phyloP scores from a whole-genome alignment of 495 filamentous ascomycete species.

The Penicillium silybi region DNA sequence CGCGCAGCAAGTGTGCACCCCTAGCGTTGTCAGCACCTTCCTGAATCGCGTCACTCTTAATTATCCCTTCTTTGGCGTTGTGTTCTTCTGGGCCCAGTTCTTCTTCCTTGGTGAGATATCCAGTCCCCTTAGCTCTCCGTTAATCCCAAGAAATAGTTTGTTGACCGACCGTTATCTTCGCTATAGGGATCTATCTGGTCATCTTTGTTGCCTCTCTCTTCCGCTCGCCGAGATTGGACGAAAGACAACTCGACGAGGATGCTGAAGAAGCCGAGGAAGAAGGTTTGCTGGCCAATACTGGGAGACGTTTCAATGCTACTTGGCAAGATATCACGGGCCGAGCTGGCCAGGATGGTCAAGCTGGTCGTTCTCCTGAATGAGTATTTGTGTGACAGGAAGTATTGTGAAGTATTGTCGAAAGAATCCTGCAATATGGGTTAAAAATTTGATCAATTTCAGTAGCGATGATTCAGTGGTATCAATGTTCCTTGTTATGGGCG shows the following conservation, averaged over 20 bases:
- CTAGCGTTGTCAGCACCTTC: constrained; percentile 85
- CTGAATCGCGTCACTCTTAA: constrained; percentile 91
- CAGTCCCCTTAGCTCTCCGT: neutral
- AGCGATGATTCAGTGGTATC: neutral
- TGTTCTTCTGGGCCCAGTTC: constrained; percentile 95
- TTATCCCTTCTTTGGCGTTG: constrained; percentile 91
- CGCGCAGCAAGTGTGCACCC: constrained; percentile 77
- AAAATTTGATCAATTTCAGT: neutral
- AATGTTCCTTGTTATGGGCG: neutral
- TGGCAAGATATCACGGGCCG: constrained; percentile 81
- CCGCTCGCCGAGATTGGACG: constrained; percentile 70
- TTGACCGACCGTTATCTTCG: neutral
- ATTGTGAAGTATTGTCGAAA: neutral
- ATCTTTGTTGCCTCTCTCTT: constrained; percentile 72
- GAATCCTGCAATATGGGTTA: neutral
- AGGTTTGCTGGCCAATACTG: constrained; percentile 76
- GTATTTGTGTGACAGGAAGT: neutral
- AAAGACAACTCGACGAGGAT: constrained; percentile 77
- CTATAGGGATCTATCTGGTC: constrained; percentile 65
- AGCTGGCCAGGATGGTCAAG: constrained; percentile 17
- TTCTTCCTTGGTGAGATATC: constrained; percentile 64
- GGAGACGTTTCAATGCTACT: constrained; percentile 73
- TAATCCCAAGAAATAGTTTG: neutral
- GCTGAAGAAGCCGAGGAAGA: constrained; percentile 95
- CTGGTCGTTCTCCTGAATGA: neutral